Evolutionary conservation across 2,329 filamentous ascomycete species (phyloP), one percentile per base, ranked within the genome.

Genomic region (Penicillium concentricum): DNA sequence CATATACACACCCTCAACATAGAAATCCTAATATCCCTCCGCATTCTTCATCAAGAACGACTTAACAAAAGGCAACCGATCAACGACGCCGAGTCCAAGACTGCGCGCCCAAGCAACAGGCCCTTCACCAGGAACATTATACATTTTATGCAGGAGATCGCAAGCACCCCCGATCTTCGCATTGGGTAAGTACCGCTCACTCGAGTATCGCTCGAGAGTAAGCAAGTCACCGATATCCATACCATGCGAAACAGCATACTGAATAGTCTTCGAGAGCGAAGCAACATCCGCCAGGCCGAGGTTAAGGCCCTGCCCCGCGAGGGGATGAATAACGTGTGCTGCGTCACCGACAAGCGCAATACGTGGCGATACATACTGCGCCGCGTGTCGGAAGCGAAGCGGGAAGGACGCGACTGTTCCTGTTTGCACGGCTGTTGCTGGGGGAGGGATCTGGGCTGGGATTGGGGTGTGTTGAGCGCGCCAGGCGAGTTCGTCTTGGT

Each of bases 251-350:
- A 95, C 87, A 4, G 91, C 89, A 63, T 87, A 87, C 58, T 87
- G 85, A 49, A 99, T 89, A 0, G 87, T 87, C 60, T 82, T 82
- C 7, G 87, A 86, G 0, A 99, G 83, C 51, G 89, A 88, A 67
- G 91, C 87, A 0, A 94, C 89, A 71, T 99, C 94, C 18, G 86
- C 92, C 61, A 97, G 88, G 1, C 94, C 94, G 67, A 95, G 89
- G 70, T 99, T 99, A 15, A 99, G 81, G 1, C 94, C 94, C 74
- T 97, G 94, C 0, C 94, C 94, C 1, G 91, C 94, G 4, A 99
- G 86, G 0, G 94, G 94, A 73, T 99, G 94, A 62, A 96, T 87
- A 1, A 92, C 96, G 73, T 99, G 94, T 8, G 94, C 94, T 1
- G 94, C 94, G 64, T 99, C 94, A 59, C 94, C 94, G 35, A 99